Evolutionary conservation across 345 rosid species (phyloP).

Genomic region (Zanthoxylum bungeanum): DNA sequence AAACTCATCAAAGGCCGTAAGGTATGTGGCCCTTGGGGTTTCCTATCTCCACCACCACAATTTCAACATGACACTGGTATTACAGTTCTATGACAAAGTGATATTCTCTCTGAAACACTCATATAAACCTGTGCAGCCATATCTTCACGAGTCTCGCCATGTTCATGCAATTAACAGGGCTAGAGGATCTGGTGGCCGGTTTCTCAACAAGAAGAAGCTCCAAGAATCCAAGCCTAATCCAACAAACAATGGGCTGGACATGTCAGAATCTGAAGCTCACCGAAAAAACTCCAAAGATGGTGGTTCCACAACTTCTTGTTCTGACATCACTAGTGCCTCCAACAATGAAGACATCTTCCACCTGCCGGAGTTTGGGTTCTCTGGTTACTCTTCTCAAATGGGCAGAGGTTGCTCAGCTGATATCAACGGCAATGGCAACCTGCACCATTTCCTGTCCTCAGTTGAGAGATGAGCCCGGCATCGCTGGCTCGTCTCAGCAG

Average conservation of each 20-base stretch:
- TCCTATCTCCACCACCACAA: neutral
- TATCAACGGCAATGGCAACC: conserved; percentile 36
- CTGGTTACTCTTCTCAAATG: conserved; percentile 39
- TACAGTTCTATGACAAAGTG: neutral
- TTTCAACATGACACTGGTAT: neutral
- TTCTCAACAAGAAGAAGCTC: conserved; percentile 56
- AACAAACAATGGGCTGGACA: conserved; percentile 19
- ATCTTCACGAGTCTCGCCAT: conserved; percentile 91
- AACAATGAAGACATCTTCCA: conserved; percentile 42
- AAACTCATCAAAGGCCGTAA: conserved; percentile 58
- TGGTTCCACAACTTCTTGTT: conserved; percentile 45
- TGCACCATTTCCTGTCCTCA: conserved; percentile 41
- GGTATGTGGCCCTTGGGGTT: conserved; percentile 35
- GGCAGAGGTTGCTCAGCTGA: conserved; percentile 30
- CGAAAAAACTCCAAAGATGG: conserved; percentile 33
- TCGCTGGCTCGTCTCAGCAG: conserved; percentile 19
- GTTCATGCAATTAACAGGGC: conserved; percentile 77
- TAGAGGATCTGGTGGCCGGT: conserved; percentile 84
- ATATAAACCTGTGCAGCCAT: conserved; percentile 57
- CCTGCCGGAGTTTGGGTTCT: conserved; percentile 48
- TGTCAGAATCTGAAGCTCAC: conserved; percentile 37
- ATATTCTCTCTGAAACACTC: neutral
- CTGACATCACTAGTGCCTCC: conserved; percentile 46
- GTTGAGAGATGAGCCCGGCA: conserved; percentile 29
- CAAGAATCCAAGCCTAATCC: conserved; percentile 37